A percentile compares a stretch with the other conserved stretches of the same genome.
These are phyloP conservation scores for Cyberlindnera misumaiensis DNA, from an alignment of 805 yeast genomes.

Conservation along the genomic window DNA sequence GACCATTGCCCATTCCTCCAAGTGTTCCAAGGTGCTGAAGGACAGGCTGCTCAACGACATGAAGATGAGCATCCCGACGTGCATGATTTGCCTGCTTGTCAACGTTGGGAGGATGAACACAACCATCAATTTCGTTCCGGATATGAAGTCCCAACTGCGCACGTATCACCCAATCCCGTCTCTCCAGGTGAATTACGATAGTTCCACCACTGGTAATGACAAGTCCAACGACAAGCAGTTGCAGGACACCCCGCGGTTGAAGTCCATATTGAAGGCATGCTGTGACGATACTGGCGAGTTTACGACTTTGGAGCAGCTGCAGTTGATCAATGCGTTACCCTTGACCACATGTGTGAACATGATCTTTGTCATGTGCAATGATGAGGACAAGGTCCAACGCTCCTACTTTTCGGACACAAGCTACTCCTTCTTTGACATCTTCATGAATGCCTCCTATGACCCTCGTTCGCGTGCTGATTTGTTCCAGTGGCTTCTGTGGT, in stretches of 20 bases:
- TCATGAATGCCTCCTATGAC: slow-evolving; percentile 53
- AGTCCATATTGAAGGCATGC: slow-evolving; percentile 82
- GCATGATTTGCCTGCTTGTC: slow-evolving; percentile 78
- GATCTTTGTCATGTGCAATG: slow-evolving; percentile 66
- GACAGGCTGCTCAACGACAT: slow-evolving; percentile 65
- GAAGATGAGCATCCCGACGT: slow-evolving; percentile 60
- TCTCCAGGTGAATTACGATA: slow-evolving; percentile 61
- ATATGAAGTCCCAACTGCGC: slow-evolving; percentile 88
- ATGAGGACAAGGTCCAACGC: slow-evolving; percentile 44
- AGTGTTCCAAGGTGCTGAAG: slow-evolving; percentile 75
- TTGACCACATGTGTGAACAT: slow-evolving; percentile 67
- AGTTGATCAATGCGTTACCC: slow-evolving; percentile 29
- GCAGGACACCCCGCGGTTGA: slow-evolving; percentile 92
- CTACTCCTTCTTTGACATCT: slow-evolving; percentile 64
- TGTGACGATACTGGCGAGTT: slow-evolving; percentile 61
- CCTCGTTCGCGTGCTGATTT: slow-evolving; percentile 64
- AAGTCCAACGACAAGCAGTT: slow-evolving; percentile 60
- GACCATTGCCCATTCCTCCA: slow-evolving; percentile 74
- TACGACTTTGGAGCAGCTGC: slow-evolving; percentile 40
- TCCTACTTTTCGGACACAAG: slow-evolving; percentile 24
- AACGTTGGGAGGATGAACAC: slow-evolving; percentile 94
- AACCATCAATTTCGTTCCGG: slow-evolving; percentile 89
- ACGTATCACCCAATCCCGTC: slow-evolving; percentile 93
- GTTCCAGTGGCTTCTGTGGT: slow-evolving; percentile 78
- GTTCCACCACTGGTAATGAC: slow-evolving; percentile 13